A percentile compares a stretch with the other conserved stretches of the same genome.
Evolutionary conservation across 805 yeast genomes (phyloP).

Genomic region (Metschnikowia cubensis): DNA sequence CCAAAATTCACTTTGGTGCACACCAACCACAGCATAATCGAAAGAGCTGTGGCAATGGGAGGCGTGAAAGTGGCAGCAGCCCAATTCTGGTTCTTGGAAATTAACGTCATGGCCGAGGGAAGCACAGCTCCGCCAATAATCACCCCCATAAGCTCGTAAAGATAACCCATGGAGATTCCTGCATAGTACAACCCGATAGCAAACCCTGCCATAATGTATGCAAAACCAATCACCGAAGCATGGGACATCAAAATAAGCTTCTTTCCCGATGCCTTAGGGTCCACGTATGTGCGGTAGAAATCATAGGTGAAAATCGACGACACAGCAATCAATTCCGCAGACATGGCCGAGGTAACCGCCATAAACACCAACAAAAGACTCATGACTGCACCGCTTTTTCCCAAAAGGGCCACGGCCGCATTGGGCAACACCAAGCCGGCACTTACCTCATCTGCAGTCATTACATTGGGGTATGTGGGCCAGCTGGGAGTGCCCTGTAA

Average conservation of each 20-base stretch:
- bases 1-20: constrained; percentile 35
- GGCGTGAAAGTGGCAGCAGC: constrained; percentile 76
- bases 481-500: constrained; percentile 65
- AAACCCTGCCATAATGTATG: constrained; percentile 72
- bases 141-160: constrained; percentile 86
- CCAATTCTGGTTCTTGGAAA: constrained; percentile 60
- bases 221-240: constrained; percentile 52
- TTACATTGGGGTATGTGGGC: constrained; percentile 72
- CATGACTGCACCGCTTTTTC: constrained; percentile 86
- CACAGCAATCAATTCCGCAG: constrained; percentile 86
- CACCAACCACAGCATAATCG: constrained; percentile 58
- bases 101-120: constrained; percentile 65
- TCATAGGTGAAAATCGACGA: constrained; percentile 85
- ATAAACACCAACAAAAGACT: constrained; percentile 74
- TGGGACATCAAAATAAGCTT: constrained; percentile 68
- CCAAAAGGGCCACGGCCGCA: constrained; percentile 80
- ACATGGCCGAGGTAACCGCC: constrained; percentile 92
- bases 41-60: constrained; percentile 67
- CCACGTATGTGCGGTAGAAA: constrained; percentile 73
- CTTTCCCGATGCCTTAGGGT: constrained; percentile 76
- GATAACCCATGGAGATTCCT: constrained; percentile 79
- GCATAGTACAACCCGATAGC: constrained; percentile 80
- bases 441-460: constrained; percentile 64
- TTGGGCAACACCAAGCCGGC: constrained; percentile 79
- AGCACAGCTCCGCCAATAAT: constrained; percentile 83